Conservation (phyloP, 208 protist genomes). For the Trypanosoma rangeli region DNA sequence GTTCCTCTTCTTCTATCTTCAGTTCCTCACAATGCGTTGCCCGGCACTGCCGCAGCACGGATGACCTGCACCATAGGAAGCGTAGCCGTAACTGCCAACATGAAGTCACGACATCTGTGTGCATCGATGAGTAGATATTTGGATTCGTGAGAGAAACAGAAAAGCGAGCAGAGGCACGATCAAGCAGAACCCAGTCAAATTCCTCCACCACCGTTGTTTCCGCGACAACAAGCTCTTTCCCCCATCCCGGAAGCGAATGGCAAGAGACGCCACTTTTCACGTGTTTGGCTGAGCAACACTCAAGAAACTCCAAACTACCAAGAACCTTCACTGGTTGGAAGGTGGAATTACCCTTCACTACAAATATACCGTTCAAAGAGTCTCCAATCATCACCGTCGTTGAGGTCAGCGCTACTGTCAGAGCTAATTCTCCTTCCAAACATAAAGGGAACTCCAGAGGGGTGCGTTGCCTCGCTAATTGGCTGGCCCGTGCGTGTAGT, state of each 20-base stretch:
- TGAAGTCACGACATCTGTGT: conserved; percentile 37
- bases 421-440: conserved; percentile 19
- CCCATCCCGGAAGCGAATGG: conserved; percentile 16
- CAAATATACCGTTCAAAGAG: conserved; percentile 40
- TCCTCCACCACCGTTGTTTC: conserved; percentile 21
- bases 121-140: conserved; percentile 26
- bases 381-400: conserved; percentile 40
- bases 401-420: conserved; percentile 35
- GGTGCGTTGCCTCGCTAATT: conserved; percentile 25
- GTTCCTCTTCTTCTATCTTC: conserved; percentile 21
- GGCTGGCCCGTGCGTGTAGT: conserved; percentile 18
- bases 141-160: conserved; percentile 25
- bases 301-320: conserved; percentile 33
- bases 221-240: conserved; percentile 23
- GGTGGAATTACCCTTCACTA: background rate
- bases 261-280: conserved; percentile 8
- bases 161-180: conserved; percentile 25
- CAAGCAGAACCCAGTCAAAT: conserved; percentile 29
- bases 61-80: conserved; percentile 22
- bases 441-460: conserved; percentile 36
- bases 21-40: conserved; percentile 9
- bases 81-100: conserved; percentile 39
- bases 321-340: conserved; percentile 24
- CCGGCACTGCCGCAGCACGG: background rate
- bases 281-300: conserved; percentile 28